Evolutionary conservation across 108 stramenopile genomes (phyloP).

Genomic region (Stephanodiscus minutulus): DNA sequence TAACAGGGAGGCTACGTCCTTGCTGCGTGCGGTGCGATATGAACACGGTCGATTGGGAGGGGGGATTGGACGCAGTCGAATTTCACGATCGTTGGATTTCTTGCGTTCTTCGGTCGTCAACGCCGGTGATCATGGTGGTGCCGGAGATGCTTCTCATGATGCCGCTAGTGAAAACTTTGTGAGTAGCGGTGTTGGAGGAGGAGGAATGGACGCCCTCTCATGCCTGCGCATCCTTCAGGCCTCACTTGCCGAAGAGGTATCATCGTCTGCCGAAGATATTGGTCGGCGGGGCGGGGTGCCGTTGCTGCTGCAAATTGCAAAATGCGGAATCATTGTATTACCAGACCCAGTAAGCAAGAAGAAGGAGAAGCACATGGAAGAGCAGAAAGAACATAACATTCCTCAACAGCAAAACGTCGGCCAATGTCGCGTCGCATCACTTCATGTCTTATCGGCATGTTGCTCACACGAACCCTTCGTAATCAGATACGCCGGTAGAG

Average conservation of each 20-base stretch:
- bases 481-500: slow-evolving; percentile 23
- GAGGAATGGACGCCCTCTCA: slow-evolving; percentile 23
- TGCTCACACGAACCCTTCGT: slow-evolving; percentile 47
- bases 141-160: background rate
- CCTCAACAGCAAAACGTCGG: background rate
- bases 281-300: slow-evolving; percentile 66
- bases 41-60: slow-evolving; percentile 52
- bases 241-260: slow-evolving; percentile 58
- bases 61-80: slow-evolving; percentile 32
- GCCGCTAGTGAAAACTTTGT: background rate
- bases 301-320: slow-evolving; percentile 47
- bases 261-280: slow-evolving; percentile 68
- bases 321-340: slow-evolving; percentile 23
- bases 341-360: background rate
- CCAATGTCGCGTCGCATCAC: slow-evolving; percentile 38
- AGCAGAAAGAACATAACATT: background rate
- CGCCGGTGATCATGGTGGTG: background rate
- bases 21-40: slow-evolving; percentile 61
- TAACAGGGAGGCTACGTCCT: slow-evolving; percentile 67
- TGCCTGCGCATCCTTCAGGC: slow-evolving; percentile 55
- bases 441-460: slow-evolving; percentile 46
- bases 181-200: slow-evolving; percentile 23
- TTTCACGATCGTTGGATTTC: slow-evolving; percentile 47
- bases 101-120: slow-evolving; percentile 8
- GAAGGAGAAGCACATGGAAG: slow-evolving; percentile 7